A percentile compares a stretch with the other conserved stretches of the same genome.
Evolutionary conservation across 192 early-diverging fungal genomes (phyloP).

Genomic region (Rhizoclosmatium globosum): DNA sequence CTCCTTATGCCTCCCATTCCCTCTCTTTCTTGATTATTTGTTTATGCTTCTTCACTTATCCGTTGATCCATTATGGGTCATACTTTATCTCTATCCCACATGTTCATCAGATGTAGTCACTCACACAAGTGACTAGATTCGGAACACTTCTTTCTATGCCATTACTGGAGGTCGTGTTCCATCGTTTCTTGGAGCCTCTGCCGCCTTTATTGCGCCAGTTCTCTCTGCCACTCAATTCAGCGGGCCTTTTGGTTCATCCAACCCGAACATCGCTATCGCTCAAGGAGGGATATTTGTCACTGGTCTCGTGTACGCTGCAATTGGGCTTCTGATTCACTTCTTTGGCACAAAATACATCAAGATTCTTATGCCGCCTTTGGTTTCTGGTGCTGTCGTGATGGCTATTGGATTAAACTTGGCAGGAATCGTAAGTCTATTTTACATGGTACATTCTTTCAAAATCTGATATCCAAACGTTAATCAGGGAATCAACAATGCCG

Average conservation of each 20-base stretch:
- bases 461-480: no score
- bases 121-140: conserved; percentile 31
- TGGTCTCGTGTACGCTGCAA: conserved; percentile 54
- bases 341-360: conserved; percentile 53
- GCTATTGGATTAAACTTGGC: conserved; percentile 63
- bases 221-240: conserved; percentile 56
- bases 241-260: conserved; percentile 34
- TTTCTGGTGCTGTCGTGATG: conserved; percentile 64
- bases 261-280: conserved; percentile 55
- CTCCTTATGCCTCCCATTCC: no score
- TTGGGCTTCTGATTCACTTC: conserved; percentile 53
- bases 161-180: conserved; percentile 66
- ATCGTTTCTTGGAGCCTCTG: conserved; percentile 64
- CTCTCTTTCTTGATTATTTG: no score
- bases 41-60: no score
- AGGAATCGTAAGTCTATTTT: conserved; percentile 41
- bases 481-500: conserved; percentile 48
- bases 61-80: no score
- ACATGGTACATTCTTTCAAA: no score
- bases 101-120: no score
- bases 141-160: conserved; percentile 63
- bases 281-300: conserved; percentile 62
- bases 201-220: conserved; percentile 63
- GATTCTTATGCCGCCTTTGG: conserved; percentile 60
- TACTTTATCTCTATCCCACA: no score